These are phyloP conservation scores for Herpotrichia juniperi DNA, from an alignment of 2,329 filamentous ascomycete species.

Conservation along the genomic window DNA sequence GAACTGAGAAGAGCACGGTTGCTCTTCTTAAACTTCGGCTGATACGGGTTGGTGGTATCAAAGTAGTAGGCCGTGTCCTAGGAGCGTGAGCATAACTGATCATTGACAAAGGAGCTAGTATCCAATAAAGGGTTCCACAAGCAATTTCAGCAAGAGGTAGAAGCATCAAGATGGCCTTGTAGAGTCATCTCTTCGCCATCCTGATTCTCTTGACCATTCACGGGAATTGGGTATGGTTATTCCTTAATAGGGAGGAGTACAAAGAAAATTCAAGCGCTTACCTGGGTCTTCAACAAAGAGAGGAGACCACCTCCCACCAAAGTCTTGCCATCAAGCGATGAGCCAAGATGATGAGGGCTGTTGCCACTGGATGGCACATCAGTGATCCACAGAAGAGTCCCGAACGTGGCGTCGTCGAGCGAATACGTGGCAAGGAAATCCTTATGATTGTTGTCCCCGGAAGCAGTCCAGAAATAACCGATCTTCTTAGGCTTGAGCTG, in stretches of 20 bases:
- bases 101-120: too few relatives aligned
- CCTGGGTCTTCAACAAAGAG: slow-evolving; percentile 63
- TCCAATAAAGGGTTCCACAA: too few relatives aligned
- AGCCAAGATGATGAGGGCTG: slow-evolving; percentile 64
- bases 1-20: slow-evolving; percentile 65
- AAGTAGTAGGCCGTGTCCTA: slow-evolving; percentile 69
- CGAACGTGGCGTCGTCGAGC: slow-evolving; percentile 68
- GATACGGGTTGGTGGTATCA: slow-evolving; percentile 64
- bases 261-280: slow-evolving; percentile 9
- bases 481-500: slow-evolving; percentile 69
- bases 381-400: slow-evolving; percentile 62
- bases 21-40: slow-evolving; percentile 64
- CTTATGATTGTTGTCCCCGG: slow-evolving; percentile 65
- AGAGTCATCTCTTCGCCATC: too few relatives aligned
- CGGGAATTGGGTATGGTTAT: too few relatives aligned
- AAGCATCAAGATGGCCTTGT: too few relatives aligned
- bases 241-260: slow-evolving; percentile 7
- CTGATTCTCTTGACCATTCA: too few relatives aligned
- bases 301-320: slow-evolving; percentile 64
- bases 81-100: too few relatives aligned
- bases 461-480: slow-evolving; percentile 68
- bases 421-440: slow-evolving; percentile 65
- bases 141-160: too few relatives aligned
- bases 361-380: slow-evolving; percentile 67
- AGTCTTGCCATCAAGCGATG: slow-evolving; percentile 62